phyloP scores from a whole-genome alignment of 805 yeast species.

The Kluyveromyces siamensis region DNA sequence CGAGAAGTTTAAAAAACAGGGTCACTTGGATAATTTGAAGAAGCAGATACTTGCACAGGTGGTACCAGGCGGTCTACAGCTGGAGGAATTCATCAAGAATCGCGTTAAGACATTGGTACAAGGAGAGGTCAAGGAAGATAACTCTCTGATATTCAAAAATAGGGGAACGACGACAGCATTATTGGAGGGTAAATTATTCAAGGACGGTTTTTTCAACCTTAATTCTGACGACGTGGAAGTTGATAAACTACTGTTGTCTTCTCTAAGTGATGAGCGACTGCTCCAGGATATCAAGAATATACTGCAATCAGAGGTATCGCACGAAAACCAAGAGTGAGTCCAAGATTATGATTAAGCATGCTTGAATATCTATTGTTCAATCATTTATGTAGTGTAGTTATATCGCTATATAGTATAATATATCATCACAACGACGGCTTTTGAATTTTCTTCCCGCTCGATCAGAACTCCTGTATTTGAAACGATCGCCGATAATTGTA shows the following conservation, averaged over 20 bases:
- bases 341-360: neutral
- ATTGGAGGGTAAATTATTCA: conserved; percentile 25
- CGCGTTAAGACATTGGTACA: conserved; percentile 17
- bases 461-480: conserved; percentile 67
- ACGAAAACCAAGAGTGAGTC: neutral
- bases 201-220: conserved; percentile 18
- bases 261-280: conserved; percentile 14
- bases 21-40: conserved; percentile 26
- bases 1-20: conserved; percentile 24
- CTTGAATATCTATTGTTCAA: neutral
- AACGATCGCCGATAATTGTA: conserved; percentile 69
- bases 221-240: conserved; percentile 13
- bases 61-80: conserved; percentile 1
- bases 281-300: conserved; percentile 8
- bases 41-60: conserved; percentile 15
- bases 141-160: conserved; percentile 24
- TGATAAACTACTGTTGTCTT: conserved; percentile 11
- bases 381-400: neutral
- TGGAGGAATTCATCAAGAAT: conserved; percentile 14
- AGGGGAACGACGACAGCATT: conserved; percentile 28
- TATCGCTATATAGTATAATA: conserved; percentile 24
- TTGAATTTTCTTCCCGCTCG: conserved; percentile 81
- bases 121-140: conserved; percentile 22
- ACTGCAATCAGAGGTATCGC: neutral
- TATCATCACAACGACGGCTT: conserved; percentile 60